A percentile compares a stretch with the other conserved stretches of the same genome.
These are phyloP conservation scores for Brassica nigra DNA, from an alignment of 345 rosid species.

Conservation along the genomic window DNA sequence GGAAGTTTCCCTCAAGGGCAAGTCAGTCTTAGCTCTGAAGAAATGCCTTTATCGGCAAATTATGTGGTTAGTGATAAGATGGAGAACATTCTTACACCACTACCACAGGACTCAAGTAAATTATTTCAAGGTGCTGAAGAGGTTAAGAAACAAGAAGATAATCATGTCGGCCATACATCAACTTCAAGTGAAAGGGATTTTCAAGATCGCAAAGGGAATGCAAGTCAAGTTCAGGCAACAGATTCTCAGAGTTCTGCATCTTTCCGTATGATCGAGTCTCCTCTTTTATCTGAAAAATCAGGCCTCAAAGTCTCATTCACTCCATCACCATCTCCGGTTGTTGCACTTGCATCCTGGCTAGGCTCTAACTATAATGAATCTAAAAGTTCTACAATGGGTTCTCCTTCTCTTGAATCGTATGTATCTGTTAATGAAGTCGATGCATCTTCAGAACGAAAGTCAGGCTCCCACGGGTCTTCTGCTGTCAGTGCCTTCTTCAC, in stretches of 20 bases:
- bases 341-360: constrained; percentile 86
- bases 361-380: constrained; percentile 59
- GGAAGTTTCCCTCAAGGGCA: constrained; percentile 91
- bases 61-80: constrained; percentile 50
- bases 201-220: constrained; percentile 43
- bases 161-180: constrained; percentile 53
- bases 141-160: constrained; percentile 50
- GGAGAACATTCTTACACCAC: constrained; percentile 44
- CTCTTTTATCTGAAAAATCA: constrained; percentile 81
- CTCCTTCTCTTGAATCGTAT: constrained; percentile 75
- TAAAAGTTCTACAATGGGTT: constrained; percentile 47
- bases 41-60: constrained; percentile 51
- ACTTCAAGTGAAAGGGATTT: constrained; percentile 54
- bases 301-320: constrained; percentile 55
- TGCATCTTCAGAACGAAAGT: constrained; percentile 68
- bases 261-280: constrained; percentile 62
- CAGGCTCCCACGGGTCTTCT: constrained; percentile 58
- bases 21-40: constrained; percentile 87
- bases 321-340: constrained; percentile 67
- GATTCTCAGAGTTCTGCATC: constrained; percentile 72
- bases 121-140: constrained; percentile 49
- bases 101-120: constrained; percentile 53
- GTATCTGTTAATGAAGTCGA: constrained; percentile 65
- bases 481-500: constrained; percentile 55
- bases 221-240: constrained; percentile 49